Percentiles rank a stretch among this genome's conserved stretches.
Conservation (phyloP, 2,329 filamentous ascomycete species). For the Exophiala alcalophila region DNA sequence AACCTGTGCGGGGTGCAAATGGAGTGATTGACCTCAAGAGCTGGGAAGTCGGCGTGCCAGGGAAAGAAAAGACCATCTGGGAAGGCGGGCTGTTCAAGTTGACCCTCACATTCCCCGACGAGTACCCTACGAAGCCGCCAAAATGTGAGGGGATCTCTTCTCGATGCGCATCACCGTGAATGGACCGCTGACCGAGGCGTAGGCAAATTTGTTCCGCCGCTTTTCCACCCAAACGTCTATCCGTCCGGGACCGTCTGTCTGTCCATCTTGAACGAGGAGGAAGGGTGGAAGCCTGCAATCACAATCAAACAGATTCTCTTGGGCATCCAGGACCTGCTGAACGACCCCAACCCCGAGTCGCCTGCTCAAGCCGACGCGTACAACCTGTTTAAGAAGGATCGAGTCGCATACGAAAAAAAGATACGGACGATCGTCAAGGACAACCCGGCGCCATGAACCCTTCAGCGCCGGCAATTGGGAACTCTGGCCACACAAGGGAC, state of each 20-base stretch:
- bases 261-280: slow-evolving; percentile 96
- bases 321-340: slow-evolving; percentile 90
- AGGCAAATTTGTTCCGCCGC: slow-evolving; percentile 95
- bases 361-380: slow-evolving; percentile 97
- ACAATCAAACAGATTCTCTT: slow-evolving; percentile 97
- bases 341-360: slow-evolving; percentile 95
- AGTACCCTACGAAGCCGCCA: slow-evolving; percentile 97
- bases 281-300: slow-evolving; percentile 97
- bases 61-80: slow-evolving; percentile 96
- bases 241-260: slow-evolving; percentile 96
- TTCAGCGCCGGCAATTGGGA: too few relatives aligned
- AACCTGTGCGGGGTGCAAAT: slow-evolving; percentile 69
- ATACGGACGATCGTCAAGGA: slow-evolving; percentile 83
- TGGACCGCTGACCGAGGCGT: slow-evolving; percentile 23
- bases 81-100: slow-evolving; percentile 97
- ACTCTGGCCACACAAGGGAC: too few relatives aligned
- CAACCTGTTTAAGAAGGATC: slow-evolving; percentile 92
- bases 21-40: slow-evolving; percentile 87
- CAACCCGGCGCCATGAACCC: slow-evolving; percentile 65
- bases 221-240: slow-evolving; percentile 99
- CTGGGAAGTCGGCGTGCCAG: slow-evolving; percentile 95
- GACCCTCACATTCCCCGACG: slow-evolving; percentile 87
- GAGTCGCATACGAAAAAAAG: slow-evolving; percentile 80
- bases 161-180: neutral
- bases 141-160: slow-evolving; percentile 68